phyloP scores from a whole-genome alignment of 2,329 filamentous ascomycete species.

The Claviceps pusilla region DNA sequence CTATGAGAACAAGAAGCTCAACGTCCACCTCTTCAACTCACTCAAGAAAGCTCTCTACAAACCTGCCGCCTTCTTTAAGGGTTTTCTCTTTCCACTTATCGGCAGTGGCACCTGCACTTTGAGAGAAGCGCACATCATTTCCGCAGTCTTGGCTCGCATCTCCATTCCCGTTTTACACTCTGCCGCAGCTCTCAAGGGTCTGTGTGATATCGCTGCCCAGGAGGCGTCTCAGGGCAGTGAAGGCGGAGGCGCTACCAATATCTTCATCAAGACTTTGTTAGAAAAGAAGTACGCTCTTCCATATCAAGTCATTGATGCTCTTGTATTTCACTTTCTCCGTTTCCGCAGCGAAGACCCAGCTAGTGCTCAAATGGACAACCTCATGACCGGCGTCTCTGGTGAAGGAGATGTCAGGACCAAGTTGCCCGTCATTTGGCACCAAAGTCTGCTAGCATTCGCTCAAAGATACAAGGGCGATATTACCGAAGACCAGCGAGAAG shows the following conservation, averaged over 20 bases:
- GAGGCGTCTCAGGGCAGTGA: conserved; percentile 73
- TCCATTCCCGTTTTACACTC: conserved; percentile 86
- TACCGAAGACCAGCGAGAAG: conserved; percentile 86
- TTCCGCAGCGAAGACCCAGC: conserved; percentile 59
- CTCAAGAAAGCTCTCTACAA: conserved; percentile 90
- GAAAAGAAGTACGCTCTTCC: conserved; percentile 96
- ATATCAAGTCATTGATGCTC: conserved; percentile 82
- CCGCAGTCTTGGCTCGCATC: conserved; percentile 68
- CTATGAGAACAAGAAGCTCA: conserved; percentile 83
- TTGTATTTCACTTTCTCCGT: conserved; percentile 92
- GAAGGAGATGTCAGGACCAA: conserved; percentile 42
- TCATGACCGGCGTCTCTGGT: conserved; percentile 31
- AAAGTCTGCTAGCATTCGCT: conserved; percentile 81
- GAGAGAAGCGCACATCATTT: conserved; percentile 82
- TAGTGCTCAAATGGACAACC: conserved; percentile 35
- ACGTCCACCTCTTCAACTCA: conserved; percentile 84
- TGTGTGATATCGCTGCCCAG: conserved; percentile 88
- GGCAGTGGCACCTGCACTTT: conserved; percentile 76
- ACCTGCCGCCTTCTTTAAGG: conserved; percentile 92
- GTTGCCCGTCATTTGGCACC: conserved; percentile 90
- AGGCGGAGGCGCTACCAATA: conserved; percentile 80
- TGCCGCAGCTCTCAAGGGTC: conserved; percentile 73
- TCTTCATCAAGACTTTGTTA: conserved; percentile 82
- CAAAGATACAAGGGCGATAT: conserved; percentile 93
- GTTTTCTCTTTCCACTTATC: conserved; percentile 81